Base-by-base conservation (phyloP, 2,329 filamentous ascomycete genomes). In the Neofusicoccum ribis region DNA sequence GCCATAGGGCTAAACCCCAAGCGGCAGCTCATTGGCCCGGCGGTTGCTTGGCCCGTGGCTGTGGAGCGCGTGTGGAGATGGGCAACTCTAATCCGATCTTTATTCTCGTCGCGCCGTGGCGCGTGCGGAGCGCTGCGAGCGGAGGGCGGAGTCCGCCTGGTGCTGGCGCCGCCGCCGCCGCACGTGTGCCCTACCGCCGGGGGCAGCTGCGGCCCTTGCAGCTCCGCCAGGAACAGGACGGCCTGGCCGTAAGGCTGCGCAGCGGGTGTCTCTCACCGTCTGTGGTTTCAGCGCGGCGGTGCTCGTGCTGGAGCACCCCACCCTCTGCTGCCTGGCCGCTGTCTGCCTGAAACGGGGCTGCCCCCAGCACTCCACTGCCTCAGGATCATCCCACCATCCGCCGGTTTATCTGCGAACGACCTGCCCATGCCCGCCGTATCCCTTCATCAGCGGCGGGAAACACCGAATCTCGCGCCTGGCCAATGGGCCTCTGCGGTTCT, bases 21-120 rank as follows among this genome's bases (percentile, higher is more conserved):
- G 2, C n/a, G 41, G 56, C 27, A 37, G 5, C 2, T 9, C 8
- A 2, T 4, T 8, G n/a, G 56, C 20, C 56, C 23, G 31, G 56
- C 47, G 56, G 39, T 2, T 11, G 20, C 20, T 34, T 31, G 39
- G 54, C n/a, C 39, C 54, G 54, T 47, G 56, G 43, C 43, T 60
- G 56, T 60, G 56, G 56, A 37, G 27, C 20, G 23, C 5, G 7
- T 17, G 39, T 31, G 54, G 54, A 27, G 54, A 37, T 37, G n/a
- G n/a, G 5, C 54, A 59, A 59, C 37, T 59, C 20, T 59, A 59
- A 44, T 58, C 52, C 3, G 6, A 59, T 59, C 54, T 44, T 34
- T 51, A 14, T 51, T 51, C 23, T 23, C 23, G 23, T 23, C 23
- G 23, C 23, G 23, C 23, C 23, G 23, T 23, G 23, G 23, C 23